A percentile compares a stretch with the other conserved stretches of the same genome.
Conservation (phyloP, 306 rosid genomes). For the Castanea crenata region DNA sequence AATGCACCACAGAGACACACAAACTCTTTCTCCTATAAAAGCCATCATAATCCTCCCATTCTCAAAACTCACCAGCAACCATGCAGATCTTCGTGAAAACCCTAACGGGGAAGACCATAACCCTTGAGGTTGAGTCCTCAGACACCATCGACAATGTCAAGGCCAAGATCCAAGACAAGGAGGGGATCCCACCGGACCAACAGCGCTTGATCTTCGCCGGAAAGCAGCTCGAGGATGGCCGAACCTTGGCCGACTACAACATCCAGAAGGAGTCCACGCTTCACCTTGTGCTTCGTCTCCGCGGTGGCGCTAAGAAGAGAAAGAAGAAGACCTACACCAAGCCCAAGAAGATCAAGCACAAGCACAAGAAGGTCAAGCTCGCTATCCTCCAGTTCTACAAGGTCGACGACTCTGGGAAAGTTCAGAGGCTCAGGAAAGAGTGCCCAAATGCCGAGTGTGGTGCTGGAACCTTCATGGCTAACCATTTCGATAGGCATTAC, state of each 20-base stretch:
- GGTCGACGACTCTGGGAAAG: conserved; percentile 34
- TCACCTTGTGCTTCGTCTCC: conserved; percentile 29
- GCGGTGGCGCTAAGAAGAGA: conserved; percentile 34
- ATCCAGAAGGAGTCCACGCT: conserved; percentile 39
- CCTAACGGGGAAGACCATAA: conserved; percentile 40
- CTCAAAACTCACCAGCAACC: background rate
- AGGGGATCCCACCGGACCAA: conserved; percentile 33
- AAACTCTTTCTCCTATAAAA: background rate
- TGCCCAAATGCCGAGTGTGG: conserved; percentile 35
- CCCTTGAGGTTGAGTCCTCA: conserved; percentile 35
- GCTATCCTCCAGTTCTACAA: conserved; percentile 33
- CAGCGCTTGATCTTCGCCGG: conserved; percentile 39
- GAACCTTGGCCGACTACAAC: conserved; percentile 35
- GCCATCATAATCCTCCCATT: background rate
- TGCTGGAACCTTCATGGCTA: conserved; percentile 39
- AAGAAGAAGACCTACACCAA: conserved; percentile 46
- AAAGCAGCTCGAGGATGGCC: conserved; percentile 37
- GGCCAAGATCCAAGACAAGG: conserved; percentile 39
- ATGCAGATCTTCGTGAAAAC: conserved; percentile 46
- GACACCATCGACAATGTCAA: conserved; percentile 38
- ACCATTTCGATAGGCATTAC: conserved; percentile 36
- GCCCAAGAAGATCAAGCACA: conserved; percentile 42
- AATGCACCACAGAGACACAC: background rate
- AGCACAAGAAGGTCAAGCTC: conserved; percentile 46
- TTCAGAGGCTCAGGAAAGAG: conserved; percentile 30